A percentile compares a stretch with the other conserved stretches of the same genome.
Evolutionary conservation across 2,329 filamentous ascomycete genomes (phyloP).

Genomic region (Lecanicillium sp.): DNA sequence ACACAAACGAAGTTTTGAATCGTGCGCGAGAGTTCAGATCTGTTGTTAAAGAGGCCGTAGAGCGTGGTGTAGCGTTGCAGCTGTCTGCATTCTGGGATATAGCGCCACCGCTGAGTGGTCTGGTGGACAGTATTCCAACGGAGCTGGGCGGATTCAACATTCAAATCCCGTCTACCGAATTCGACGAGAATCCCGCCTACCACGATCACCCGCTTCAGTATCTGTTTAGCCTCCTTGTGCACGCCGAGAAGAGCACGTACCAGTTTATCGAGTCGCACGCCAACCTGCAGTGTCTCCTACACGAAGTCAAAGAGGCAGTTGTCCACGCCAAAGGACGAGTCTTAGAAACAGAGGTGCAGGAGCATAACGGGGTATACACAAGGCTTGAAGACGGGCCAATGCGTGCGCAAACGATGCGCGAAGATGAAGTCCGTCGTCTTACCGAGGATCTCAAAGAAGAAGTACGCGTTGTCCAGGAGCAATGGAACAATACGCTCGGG

Average conservation of each 20-base stretch:
- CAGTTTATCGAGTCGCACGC: conserved; percentile 96
- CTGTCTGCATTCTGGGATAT: conserved; percentile 97
- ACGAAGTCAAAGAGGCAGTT: conserved; percentile 78
- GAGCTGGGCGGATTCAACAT: conserved; percentile 55
- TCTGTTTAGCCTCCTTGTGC: conserved; percentile 73
- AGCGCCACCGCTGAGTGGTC: conserved; percentile 67
- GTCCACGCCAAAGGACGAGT: conserved; percentile 60
- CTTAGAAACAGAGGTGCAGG: conserved; percentile 54
- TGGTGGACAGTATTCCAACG: conserved; percentile 72
- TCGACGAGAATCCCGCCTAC: conserved; percentile 79
- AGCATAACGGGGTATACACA: conserved; percentile 24
- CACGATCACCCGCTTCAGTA: conserved; percentile 79
- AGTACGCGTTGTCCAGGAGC: conserved; percentile 80
- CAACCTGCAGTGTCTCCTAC: conserved; percentile 80
- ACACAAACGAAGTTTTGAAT: conserved; percentile 61
- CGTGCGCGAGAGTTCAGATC: conserved; percentile 69
- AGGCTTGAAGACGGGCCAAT: conserved; percentile 23
- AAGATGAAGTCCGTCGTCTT: conserved; percentile 60
- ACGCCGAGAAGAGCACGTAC: conserved; percentile 87
- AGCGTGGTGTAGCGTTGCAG: conserved; percentile 82
- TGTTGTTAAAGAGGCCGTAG: conserved; percentile 77
- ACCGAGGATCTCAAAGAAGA: conserved; percentile 90
- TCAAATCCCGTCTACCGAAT: conserved; percentile 70
- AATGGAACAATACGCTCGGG: conserved; percentile 85
- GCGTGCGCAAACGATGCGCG: conserved; percentile 47